Percentiles rank a stretch among this genome's conserved stretches.
These are phyloP conservation scores for Paracoccidioides lutzii DNA, from an alignment of 2,329 filamentous ascomycete genomes.

Conservation along the genomic window DNA sequence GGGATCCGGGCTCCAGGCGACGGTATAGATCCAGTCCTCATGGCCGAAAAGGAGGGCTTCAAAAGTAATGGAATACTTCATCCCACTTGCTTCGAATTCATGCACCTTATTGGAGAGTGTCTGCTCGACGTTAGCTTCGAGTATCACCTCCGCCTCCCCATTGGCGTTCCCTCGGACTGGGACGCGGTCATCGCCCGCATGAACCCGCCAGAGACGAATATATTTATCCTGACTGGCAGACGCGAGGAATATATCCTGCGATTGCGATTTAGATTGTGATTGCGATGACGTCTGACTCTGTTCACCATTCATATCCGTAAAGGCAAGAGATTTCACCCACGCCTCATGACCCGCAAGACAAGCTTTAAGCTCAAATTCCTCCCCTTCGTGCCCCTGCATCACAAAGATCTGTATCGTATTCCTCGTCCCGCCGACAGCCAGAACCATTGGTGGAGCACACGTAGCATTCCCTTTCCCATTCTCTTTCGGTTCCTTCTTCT, in stretches of 20 bases:
- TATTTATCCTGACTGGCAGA: constrained; percentile 98
- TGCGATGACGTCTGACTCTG: constrained; percentile 36
- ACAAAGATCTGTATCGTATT: constrained; percentile 71
- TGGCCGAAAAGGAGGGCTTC: constrained; percentile 89
- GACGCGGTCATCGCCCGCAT: constrained; percentile 54
- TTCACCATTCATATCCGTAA: constrained; percentile 36
- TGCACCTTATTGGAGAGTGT: constrained; percentile 85
- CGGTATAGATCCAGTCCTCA: constrained; percentile 96
- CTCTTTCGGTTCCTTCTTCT: constrained; percentile 12
- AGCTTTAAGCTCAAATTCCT: constrained; percentile 56
- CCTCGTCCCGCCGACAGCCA: constrained; percentile 78
- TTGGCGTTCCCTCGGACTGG: constrained; percentile 29
- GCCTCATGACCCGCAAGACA: constrained; percentile 82
- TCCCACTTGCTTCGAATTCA: constrained; percentile 48
- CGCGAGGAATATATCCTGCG: constrained; percentile 64
- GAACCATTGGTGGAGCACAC: constrained; percentile 39
- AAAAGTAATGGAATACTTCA: constrained; percentile 72
- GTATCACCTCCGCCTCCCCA: constrained; percentile 16
- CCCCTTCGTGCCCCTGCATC: constrained; percentile 29
- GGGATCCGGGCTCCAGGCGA: constrained; percentile 52
- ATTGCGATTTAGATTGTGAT: constrained; percentile 39
- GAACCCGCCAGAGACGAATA: constrained; percentile 81
- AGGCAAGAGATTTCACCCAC: constrained; percentile 80
- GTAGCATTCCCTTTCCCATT: no score
- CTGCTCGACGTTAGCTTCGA: constrained; percentile 39